Evolutionary conservation across 352 stramenopile species (phyloP), one percentile per base, ranked within the genome.

Genomic region (Plasmopara muralis): DNA sequence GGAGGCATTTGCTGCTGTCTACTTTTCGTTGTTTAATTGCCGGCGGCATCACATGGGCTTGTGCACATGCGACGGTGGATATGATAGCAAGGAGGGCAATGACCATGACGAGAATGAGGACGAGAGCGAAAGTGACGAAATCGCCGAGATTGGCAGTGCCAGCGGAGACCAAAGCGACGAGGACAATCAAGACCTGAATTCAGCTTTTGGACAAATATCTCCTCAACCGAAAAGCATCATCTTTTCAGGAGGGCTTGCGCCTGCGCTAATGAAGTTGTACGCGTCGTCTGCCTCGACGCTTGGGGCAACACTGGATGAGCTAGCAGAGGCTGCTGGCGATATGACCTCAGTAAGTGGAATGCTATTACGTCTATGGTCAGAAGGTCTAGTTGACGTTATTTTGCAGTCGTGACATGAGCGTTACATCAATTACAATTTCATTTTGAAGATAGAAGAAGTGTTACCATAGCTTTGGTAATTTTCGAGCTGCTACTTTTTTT

Each of bases 41-140:
- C 68, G 81, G 40, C 45, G 65, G 47, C 83, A 94, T 65, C 83
- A 94, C 65, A 94, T 94, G 83, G 81, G 79, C 0, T 15, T 78
- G 20, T 94, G 83, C 60, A 76, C 64, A n/a, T 93, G 83, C 37
- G 50, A 59, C 7, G 61, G 55, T 18, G 56, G 55, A n/a, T 54
- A 70, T 9, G 64, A 68, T 14, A 55, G 66, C 29, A 43, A 70
- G 10, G 45, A 63, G 9, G 43, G 62, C 0, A 56, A 70, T 2
- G 38, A 55, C 4, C 50, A 57, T 7, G 63, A 60, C 10, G 63
- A 74, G 16, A 60, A 55, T 7, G 62, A 61, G 1, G 66, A 60
- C 5, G 59, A 53, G 8, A 70, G 49, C 37, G 67, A 68, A 25
- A 55, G 50, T 43, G 56, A 47, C 20, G 53, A 65, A n/a, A 34